These are phyloP conservation scores for Salix viminalis DNA, from an alignment of 345 rosid species.

Conservation along the genomic window DNA sequence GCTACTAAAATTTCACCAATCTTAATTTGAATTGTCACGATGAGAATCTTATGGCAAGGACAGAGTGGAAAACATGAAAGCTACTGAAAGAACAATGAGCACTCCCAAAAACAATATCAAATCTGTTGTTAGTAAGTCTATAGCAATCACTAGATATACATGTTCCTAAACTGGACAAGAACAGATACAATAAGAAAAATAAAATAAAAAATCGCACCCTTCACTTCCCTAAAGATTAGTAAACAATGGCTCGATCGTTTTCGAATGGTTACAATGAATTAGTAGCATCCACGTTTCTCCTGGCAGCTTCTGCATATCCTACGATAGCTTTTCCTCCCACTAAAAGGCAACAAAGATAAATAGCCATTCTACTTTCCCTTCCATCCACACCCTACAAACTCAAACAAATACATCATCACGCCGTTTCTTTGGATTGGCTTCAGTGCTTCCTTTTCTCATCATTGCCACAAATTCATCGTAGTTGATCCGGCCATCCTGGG, in stretches of 20 bases:
- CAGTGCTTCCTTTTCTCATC: slow-evolving; percentile 96
- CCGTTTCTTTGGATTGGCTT: slow-evolving; percentile 77
- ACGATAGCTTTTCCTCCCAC: neutral
- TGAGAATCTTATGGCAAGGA: neutral
- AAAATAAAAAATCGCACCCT: neutral
- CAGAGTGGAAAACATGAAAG: neutral
- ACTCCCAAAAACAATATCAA: neutral
- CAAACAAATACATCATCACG: slow-evolving; percentile 42
- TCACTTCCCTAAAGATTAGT: neutral
- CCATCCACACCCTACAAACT: neutral
- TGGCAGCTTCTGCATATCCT: neutral
- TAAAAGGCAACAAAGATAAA: neutral
- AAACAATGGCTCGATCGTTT: neutral
- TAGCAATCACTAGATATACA: neutral
- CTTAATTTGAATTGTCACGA: too few species aligned
- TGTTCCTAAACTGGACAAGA: slow-evolving; percentile 8
- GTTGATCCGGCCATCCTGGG: slow-evolving; percentile 83
- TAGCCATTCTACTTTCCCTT: neutral
- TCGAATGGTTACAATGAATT: neutral
- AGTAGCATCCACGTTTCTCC: neutral
- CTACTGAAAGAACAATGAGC: neutral
- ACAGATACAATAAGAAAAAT: neutral
- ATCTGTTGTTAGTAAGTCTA: neutral
- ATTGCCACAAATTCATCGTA: slow-evolving; percentile 94
- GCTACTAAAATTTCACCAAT: too few species aligned